Percentiles rank a stretch among this genome's conserved stretches.
These are phyloP conservation scores for Oemleria cerasiformis DNA, from an alignment of 306 rosid genomes.

Conservation along the genomic window DNA sequence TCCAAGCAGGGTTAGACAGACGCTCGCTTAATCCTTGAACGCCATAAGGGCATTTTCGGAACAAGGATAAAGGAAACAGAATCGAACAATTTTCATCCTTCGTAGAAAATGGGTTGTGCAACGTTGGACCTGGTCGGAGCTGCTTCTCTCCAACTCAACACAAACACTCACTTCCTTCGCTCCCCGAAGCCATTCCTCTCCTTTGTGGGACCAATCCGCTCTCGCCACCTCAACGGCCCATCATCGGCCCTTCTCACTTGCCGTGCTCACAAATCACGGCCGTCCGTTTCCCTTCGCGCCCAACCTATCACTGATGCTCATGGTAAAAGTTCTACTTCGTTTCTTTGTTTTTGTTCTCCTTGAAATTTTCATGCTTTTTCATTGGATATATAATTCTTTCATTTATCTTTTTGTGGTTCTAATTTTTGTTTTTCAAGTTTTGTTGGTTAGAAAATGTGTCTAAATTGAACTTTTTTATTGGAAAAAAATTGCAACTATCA, in stretches of 20 bases:
- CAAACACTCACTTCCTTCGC: constrained; percentile 3
- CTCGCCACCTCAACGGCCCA: constrained; percentile 2
- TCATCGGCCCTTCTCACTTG: constrained; percentile 11
- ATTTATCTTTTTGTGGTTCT: not conserved
- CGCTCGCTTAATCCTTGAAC: constrained; percentile 7
- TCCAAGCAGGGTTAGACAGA: not conserved
- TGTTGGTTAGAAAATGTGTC: not conserved
- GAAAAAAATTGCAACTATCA: not conserved
- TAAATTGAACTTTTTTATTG: not conserved
- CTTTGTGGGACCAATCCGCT: not conserved
- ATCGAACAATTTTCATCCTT: not conserved
- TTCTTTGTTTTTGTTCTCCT: not conserved
- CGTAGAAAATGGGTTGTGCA: constrained; percentile 38
- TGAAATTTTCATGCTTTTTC: not conserved
- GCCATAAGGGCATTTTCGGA: constrained; percentile 2
- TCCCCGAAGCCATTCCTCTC: constrained; percentile 25
- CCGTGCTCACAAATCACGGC: constrained; percentile 18
- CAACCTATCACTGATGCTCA: not conserved
- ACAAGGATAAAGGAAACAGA: not conserved
- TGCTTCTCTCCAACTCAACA: constrained; percentile 32
- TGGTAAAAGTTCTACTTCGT: not conserved
- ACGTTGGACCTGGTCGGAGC: constrained; percentile 35
- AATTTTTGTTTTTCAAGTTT: not conserved
- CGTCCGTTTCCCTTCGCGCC: constrained; percentile 26
- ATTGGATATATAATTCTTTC: not conserved